These are phyloP conservation scores for Marsdenia floribunda DNA, from an alignment of 257 asterid species.

Conservation along the genomic window DNA sequence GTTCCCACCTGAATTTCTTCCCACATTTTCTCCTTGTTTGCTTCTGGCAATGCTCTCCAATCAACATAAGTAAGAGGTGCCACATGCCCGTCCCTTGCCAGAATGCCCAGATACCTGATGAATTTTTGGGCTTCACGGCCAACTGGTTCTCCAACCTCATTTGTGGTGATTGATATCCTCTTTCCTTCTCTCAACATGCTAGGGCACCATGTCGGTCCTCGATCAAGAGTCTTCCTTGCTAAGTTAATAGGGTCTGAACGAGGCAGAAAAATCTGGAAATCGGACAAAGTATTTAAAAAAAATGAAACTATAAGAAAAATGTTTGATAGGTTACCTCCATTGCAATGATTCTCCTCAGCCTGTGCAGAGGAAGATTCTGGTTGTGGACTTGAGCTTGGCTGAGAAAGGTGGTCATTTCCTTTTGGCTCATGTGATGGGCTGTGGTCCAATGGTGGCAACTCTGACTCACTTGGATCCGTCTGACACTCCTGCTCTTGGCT, in stretches of 20 bases:
- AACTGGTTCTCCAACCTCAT: constrained; percentile 32
- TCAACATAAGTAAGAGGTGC: constrained; percentile 30
- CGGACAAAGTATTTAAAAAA: background rate
- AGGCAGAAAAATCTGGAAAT: background rate
- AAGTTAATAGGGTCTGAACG: constrained; percentile 11
- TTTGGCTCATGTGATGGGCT: constrained; percentile 4
- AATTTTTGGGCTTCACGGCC: constrained; percentile 31
- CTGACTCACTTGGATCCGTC: background rate
- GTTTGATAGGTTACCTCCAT: constrained; percentile 4
- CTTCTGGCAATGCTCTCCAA: constrained; percentile 37
- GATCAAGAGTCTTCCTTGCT: constrained; percentile 22
- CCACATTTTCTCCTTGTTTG: constrained; percentile 34
- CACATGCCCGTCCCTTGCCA: constrained; percentile 33
- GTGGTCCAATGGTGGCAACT: constrained; percentile 4
- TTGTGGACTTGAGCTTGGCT: constrained; percentile 5
- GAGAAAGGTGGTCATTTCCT: background rate
- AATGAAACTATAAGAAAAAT: background rate
- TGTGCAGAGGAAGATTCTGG: background rate
- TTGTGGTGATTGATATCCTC: constrained; percentile 21
- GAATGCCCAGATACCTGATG: constrained; percentile 27
- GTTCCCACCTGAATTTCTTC: constrained; percentile 30
- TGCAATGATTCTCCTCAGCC: background rate
- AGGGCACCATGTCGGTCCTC: constrained; percentile 26
- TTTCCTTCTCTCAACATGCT: constrained; percentile 16
- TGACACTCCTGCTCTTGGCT: constrained; percentile 13